phyloP scores from a whole-genome alignment of 106 monocot genomes.

The Amphibolis antarctica region DNA sequence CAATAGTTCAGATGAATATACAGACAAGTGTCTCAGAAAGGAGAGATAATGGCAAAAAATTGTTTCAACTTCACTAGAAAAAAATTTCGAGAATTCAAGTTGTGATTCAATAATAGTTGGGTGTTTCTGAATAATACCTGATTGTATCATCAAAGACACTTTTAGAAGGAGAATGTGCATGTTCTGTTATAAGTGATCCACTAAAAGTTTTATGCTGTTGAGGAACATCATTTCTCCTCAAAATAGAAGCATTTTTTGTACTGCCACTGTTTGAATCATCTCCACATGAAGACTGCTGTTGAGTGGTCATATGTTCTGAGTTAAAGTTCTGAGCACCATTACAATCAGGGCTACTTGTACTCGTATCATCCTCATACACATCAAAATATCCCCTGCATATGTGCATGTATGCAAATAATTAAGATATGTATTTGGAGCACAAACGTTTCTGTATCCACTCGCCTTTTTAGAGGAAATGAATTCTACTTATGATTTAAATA shows the following conservation, averaged over 20 bases:
- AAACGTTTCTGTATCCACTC: too few species aligned
- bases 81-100: too few species aligned
- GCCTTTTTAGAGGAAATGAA: too few species aligned
- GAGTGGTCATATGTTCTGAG: constrained; percentile 12
- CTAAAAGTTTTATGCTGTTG: constrained; percentile 40
- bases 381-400: constrained; percentile 77
- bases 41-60: too few species aligned
- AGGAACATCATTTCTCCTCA: constrained; percentile 24
- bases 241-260: constrained; percentile 33
- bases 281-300: constrained; percentile 10
- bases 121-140: constrained; percentile 42
- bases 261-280: constrained; percentile 14
- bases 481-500: too few species aligned
- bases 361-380: constrained; percentile 63
- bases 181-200: constrained; percentile 60
- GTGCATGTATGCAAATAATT: background rate
- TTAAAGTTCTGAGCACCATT: constrained; percentile 19
- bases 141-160: constrained; percentile 25
- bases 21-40: too few species aligned
- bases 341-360: constrained; percentile 21
- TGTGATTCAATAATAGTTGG: too few species aligned
- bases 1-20: too few species aligned
- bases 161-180: constrained; percentile 29
- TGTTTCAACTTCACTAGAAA: too few species aligned
- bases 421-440: background rate